Evolutionary conservation across 352 stramenopile species (phyloP).

Genomic region (Phytopythium sindhum): DNA sequence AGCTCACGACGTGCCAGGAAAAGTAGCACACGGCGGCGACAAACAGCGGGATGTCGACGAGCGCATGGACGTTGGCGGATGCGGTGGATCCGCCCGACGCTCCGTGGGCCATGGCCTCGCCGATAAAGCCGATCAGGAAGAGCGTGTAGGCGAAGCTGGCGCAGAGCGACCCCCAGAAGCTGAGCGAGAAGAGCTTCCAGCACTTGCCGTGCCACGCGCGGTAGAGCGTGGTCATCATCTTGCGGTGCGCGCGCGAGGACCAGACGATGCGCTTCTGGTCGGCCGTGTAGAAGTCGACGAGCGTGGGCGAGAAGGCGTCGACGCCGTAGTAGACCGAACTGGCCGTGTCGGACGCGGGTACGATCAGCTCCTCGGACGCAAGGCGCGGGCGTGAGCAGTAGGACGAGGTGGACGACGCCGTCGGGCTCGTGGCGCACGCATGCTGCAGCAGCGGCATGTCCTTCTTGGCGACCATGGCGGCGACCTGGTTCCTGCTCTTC

Average conservation of each 20-base stretch:
- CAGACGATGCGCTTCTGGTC: conserved; percentile 86
- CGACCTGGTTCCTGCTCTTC: not conserved
- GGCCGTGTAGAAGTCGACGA: conserved; percentile 84
- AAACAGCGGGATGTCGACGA: conserved; percentile 65
- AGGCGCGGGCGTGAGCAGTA: conserved; percentile 40
- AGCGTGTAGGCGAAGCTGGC: conserved; percentile 55
- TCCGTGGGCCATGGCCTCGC: conserved; percentile 50
- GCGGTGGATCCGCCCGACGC: conserved; percentile 15
- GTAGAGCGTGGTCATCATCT: conserved; percentile 88
- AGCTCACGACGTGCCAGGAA: conserved; percentile 54
- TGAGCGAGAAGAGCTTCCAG: conserved; percentile 75
- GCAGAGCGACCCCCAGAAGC: conserved; percentile 62
- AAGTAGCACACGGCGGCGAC: conserved; percentile 56
- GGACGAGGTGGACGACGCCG: conserved; percentile 47
- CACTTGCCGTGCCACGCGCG: conserved; percentile 61
- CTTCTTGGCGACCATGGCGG: conserved; percentile 42
- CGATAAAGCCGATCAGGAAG: conserved; percentile 54
- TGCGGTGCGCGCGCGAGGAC: conserved; percentile 82
- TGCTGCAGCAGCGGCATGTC: conserved; percentile 59
- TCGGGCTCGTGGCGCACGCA: conserved; percentile 25
- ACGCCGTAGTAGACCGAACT: conserved; percentile 87
- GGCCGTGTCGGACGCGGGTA: conserved; percentile 62
- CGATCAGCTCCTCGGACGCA: conserved; percentile 79
- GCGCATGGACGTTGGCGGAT: conserved; percentile 23
- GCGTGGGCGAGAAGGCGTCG: conserved; percentile 80